These are phyloP conservation scores for Clathrus columnatus DNA, from an alignment of 768 basidiomycete species.

Conservation along the genomic window DNA sequence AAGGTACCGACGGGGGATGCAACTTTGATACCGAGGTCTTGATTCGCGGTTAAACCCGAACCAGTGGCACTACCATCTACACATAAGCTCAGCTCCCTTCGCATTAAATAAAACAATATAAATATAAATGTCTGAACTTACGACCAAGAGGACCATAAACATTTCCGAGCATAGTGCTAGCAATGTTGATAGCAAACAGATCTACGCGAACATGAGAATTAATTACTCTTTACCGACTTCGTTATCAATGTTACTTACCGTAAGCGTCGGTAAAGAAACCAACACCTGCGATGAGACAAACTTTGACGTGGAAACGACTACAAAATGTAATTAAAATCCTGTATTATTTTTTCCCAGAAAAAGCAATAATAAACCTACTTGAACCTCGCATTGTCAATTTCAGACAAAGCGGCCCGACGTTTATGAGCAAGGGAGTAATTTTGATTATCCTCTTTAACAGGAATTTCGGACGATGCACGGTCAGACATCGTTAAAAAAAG, in stretches of 20 bases:
- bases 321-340: constrained; percentile 1
- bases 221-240: no score
- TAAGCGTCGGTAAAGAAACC: constrained; percentile 84
- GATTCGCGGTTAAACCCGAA: constrained; percentile 43
- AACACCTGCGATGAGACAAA: constrained; percentile 55
- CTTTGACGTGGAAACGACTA: constrained; percentile 82
- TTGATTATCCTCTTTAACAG: constrained; percentile 5
- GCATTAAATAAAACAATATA: neutral
- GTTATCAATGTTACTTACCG: constrained; percentile 6
- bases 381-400: constrained; percentile 82
- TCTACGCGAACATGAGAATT: constrained; percentile 43
- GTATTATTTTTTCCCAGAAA: neutral
- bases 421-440: constrained; percentile 50
- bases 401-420: constrained; percentile 71
- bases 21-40: constrained; percentile 70
- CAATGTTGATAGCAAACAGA: constrained; percentile 87
- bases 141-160: constrained; percentile 46
- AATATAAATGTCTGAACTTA: constrained; percentile 14
- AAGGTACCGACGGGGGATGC: constrained; percentile 71
- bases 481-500: neutral
- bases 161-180: constrained; percentile 72
- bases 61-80: constrained; percentile 11
- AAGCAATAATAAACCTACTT: constrained; percentile 40
- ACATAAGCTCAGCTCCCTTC: neutral
- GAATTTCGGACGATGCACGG: constrained; percentile 3